Evolutionary conservation across 352 stramenopile genomes (phyloP).

Genomic region (Pythium phragmiticola): DNA sequence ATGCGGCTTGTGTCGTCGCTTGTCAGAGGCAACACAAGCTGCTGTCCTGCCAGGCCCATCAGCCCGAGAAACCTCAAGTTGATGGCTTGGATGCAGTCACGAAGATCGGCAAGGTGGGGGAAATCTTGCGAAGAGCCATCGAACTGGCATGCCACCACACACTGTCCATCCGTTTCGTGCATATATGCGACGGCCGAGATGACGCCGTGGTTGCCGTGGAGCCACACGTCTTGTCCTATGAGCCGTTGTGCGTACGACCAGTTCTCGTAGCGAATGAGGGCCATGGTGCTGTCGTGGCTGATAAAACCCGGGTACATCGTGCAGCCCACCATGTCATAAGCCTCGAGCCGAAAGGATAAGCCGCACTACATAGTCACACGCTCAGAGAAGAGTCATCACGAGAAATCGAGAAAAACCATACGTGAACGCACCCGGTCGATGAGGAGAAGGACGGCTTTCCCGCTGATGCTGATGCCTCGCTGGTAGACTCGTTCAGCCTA

Average conservation of each 20-base stretch:
- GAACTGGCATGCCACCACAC: conserved; percentile 32
- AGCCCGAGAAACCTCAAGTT: conserved; percentile 45
- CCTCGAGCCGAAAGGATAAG: conserved; percentile 61
- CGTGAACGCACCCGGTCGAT: conserved; percentile 51
- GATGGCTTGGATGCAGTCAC: conserved; percentile 41
- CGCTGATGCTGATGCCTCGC: conserved; percentile 50
- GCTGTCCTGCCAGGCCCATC: conserved; percentile 24
- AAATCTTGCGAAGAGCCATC: not conserved
- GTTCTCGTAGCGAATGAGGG: conserved; percentile 56
- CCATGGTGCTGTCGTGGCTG: conserved; percentile 45
- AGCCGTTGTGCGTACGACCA: conserved; percentile 51
- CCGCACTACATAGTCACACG: conserved; percentile 38
- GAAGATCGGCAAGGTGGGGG: conserved; percentile 28
- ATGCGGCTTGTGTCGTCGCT: conserved; percentile 39
- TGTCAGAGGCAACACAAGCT: conserved; percentile 36
- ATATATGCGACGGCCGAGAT: conserved; percentile 42
- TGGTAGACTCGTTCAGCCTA: conserved; percentile 58
- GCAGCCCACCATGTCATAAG: conserved; percentile 50
- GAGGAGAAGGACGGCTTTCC: conserved; percentile 43
- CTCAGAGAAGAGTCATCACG: not conserved
- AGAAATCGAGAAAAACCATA: not conserved
- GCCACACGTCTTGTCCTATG: conserved; percentile 38
- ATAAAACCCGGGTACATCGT: conserved; percentile 54
- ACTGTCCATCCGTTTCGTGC: conserved; percentile 39
- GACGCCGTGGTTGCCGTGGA: conserved; percentile 32